These are phyloP conservation scores for Ampelomyces quisqualis DNA, from an alignment of 2,329 filamentous ascomycete genomes.

Conservation along the genomic window DNA sequence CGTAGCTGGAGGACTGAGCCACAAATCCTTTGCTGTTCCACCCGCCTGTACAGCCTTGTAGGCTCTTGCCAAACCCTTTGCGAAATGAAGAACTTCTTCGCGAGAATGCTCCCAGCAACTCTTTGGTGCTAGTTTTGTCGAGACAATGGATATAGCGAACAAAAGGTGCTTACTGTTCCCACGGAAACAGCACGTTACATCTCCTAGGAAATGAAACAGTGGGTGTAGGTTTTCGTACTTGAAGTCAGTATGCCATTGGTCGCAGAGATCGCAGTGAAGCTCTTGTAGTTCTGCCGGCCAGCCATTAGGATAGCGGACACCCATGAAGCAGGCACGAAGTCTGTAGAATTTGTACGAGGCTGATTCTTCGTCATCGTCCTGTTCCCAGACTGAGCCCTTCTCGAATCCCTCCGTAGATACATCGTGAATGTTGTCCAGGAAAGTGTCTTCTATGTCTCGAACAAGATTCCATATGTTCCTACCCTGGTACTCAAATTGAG, in stretches of 20 bases:
- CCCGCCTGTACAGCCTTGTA: not conserved
- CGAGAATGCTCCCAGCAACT: slow-evolving; percentile 1
- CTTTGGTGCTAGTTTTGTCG: not conserved
- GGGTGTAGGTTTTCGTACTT: not conserved
- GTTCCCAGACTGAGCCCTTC: no score
- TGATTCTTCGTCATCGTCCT: no score
- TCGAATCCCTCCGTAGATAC: no score
- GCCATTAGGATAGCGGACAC: not conserved
- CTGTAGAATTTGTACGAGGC: no score
- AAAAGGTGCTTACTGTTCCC: not conserved
- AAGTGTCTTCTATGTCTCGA: no score
- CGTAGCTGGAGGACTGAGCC: not conserved
- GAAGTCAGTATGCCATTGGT: not conserved
- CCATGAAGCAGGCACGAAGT: no score
- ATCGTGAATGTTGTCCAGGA: no score
- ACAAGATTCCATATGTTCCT: no score
- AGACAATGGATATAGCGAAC: not conserved
- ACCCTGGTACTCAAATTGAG: no score
- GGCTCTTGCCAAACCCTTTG: not conserved
- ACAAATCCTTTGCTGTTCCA: not conserved
- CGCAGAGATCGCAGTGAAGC: not conserved
- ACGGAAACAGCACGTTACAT: not conserved
- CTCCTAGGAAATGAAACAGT: not conserved
- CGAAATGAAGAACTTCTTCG: not conserved
- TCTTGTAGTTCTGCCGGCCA: not conserved